Evolutionary conservation across 345 rosid species (phyloP).

Genomic region (Jatropha curcas): DNA sequence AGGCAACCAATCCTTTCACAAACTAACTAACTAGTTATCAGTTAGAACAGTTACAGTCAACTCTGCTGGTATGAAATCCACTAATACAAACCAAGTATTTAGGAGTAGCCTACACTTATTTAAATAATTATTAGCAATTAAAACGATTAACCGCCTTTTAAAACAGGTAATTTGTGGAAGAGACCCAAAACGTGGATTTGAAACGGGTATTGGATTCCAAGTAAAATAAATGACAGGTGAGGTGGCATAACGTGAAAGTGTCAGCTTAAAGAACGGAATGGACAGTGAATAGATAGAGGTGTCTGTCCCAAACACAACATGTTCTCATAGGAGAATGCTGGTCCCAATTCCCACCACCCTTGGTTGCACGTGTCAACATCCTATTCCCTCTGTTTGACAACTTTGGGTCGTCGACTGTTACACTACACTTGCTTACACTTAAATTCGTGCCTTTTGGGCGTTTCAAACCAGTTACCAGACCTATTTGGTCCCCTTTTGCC

Average conservation of each 20-base stretch:
- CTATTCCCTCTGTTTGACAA: background rate
- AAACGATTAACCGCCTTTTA: too few species aligned
- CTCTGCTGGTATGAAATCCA: too few species aligned
- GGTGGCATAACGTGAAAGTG: constrained; percentile 20
- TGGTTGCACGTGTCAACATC: background rate
- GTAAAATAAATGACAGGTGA: background rate
- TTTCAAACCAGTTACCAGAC: background rate
- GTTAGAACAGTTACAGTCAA: too few species aligned
- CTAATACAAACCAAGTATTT: too few species aligned
- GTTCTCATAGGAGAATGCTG: background rate
- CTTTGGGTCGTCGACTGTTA: background rate
- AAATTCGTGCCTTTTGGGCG: constrained; percentile 20
- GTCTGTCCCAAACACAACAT: constrained; percentile 35
- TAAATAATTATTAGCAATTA: too few species aligned
- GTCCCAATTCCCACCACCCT: too few species aligned
- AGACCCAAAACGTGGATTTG: too few species aligned
- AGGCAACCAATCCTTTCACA: too few species aligned
- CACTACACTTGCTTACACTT: background rate
- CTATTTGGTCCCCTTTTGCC: background rate
- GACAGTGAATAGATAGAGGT: background rate
- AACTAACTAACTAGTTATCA: too few species aligned
- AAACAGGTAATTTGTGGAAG: too few species aligned
- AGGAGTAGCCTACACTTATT: too few species aligned
- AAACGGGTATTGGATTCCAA: too few species aligned
- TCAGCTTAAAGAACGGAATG: constrained; percentile 32